Base-by-base conservation (phyloP, 768 basidiomycete species). In the Clavulina sp. region DNA sequence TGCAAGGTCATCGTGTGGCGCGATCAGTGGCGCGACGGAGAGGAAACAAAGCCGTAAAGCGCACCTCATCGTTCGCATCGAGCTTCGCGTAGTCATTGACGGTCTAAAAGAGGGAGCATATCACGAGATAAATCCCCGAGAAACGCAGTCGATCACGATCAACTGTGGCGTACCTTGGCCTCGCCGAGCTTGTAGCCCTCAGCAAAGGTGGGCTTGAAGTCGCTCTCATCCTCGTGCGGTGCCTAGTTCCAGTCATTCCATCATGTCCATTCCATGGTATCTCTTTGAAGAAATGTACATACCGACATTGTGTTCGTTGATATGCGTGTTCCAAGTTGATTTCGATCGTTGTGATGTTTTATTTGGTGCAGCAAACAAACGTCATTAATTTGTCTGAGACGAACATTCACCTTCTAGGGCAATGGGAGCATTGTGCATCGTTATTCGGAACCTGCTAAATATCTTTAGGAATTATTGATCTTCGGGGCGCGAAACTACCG, bases 41-140 rank as follows among this genome's bases (percentile, higher is more conserved):
- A n/a, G n/a, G n/a, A n/a, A n/a, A n/a, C n/a, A n/a, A n/a, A n/a
- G n/a, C n/a, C n/a, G n/a, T n/a, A n/a, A n/a, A n/a, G n/a, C n/a
- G n/a, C n/a, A n/a, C n/a, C n/a, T 95, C 92, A 63, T 96, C 92
- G 55, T 84, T 73, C 29, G 82, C 80, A 67, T 95, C 92, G 41
- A 93, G 76, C 34, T 79, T 67, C 24, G 85, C 82, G 41, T 87
- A 85, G 63, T 92, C 86, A 24, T 85, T 86, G 9, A 82, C 68
- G 41, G 73, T 72, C 70, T 85, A 63, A 49, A 19, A 21, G n/a
- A 48, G 28, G 9, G 6, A 31, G 18, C 4, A 2, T 6, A 7
- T 41, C 40, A 5, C 18, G n/a, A 21, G 3, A 21, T 28, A 7
- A 9, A 5, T 3, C 1, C 34, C n/a, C 5, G 4, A 49, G 13